Conservation (phyloP, 768 basidiomycete genomes). For the Xerocomus spinulosus region DNA sequence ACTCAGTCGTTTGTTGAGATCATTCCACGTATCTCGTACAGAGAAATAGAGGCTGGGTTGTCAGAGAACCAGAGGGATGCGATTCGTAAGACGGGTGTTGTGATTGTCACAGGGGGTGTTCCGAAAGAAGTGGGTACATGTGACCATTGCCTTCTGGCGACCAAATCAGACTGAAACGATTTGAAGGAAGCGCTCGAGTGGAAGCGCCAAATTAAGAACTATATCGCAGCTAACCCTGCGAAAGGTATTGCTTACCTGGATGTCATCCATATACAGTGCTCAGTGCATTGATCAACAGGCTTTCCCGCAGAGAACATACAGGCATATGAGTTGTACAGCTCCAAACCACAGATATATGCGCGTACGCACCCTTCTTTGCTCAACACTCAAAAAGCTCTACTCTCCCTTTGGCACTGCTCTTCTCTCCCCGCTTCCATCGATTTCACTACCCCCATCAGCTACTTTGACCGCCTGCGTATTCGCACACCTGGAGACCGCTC, state of each 20-base stretch:
- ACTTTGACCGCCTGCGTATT: conserved; percentile 73
- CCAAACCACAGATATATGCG: conserved; percentile 56
- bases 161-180: background rate
- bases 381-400: conserved; percentile 51
- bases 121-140: conserved; percentile 40
- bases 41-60: conserved; percentile 43
- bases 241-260: conserved; percentile 39
- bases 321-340: conserved; percentile 73
- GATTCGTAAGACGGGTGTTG: conserved; percentile 50
- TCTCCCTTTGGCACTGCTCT: conserved; percentile 51
- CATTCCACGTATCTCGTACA: conserved; percentile 47
- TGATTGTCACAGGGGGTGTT: conserved; percentile 56
- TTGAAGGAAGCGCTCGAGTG: conserved; percentile 53
- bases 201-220: conserved; percentile 52
- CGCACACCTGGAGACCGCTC: conserved; percentile 64
- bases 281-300: conserved; percentile 35
- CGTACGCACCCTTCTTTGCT: conserved; percentile 61
- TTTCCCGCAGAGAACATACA: conserved; percentile 66
- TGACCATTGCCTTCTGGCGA: conserved; percentile 2
- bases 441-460: conserved; percentile 60
- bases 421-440: conserved; percentile 39
- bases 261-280: background rate
- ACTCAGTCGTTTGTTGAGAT: conserved; percentile 31
- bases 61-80: conserved; percentile 39
- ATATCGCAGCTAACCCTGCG: conserved; percentile 49